Conservation (phyloP, 2,329 filamentous ascomycete genomes). For the Botryotinia convoluta region DNA sequence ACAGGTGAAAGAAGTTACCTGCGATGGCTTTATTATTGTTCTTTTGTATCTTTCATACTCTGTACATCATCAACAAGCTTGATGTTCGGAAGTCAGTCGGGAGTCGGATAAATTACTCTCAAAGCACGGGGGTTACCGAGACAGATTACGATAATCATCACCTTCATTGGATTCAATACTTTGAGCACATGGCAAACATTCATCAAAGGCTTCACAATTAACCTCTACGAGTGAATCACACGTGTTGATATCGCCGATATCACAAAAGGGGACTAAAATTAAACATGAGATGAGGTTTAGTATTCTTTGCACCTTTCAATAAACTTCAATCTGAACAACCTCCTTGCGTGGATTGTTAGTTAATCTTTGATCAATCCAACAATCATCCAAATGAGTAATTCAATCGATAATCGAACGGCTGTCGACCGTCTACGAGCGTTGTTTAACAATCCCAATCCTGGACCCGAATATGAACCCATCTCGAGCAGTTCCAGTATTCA, state of each 20-base stretch:
- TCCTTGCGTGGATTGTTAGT: constrained; percentile 13
- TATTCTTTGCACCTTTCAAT: not conserved
- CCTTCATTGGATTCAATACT: constrained; percentile 13
- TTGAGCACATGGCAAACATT: constrained; percentile 18
- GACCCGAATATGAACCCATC: constrained; percentile 33
- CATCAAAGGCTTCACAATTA: constrained; percentile 20
- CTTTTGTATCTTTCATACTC: not conserved
- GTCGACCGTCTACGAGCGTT: constrained; percentile 31
- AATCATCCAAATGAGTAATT: constrained; percentile 7
- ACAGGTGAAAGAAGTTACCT: not conserved
- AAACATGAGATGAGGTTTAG: constrained; percentile 7
- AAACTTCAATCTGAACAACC: constrained; percentile 1
- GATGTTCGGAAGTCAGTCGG: not conserved
- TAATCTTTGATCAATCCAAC: not conserved
- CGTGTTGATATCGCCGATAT: constrained; percentile 19
- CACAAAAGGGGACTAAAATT: not conserved
- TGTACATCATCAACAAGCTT: not conserved
- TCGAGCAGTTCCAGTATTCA: constrained; percentile 21
- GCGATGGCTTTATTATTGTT: not conserved
- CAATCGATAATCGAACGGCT: constrained; percentile 22
- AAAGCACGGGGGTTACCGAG: constrained; percentile 4
- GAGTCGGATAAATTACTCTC: not conserved
- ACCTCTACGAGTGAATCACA: constrained; percentile 12
- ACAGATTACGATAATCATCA: constrained; percentile 8
- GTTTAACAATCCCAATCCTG: constrained; percentile 27